These are phyloP conservation scores for Solanum pinnatisectum DNA, from an alignment of 257 asterid genomes.

Conservation along the genomic window DNA sequence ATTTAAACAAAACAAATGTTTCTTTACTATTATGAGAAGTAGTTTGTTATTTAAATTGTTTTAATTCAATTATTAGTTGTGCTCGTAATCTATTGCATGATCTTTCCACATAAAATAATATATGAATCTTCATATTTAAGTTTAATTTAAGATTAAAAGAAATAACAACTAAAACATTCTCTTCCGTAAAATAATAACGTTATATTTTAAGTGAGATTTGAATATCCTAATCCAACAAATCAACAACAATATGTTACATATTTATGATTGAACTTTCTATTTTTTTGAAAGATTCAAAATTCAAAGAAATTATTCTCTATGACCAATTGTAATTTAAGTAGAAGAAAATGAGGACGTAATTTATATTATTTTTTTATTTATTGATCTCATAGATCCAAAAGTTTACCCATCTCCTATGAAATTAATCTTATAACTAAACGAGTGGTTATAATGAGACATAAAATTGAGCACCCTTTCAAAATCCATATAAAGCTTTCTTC, in stretches of 20 bases:
- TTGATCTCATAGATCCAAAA: not conserved
- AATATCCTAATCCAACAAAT: not conserved
- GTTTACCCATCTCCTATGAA: no score
- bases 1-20: not conserved
- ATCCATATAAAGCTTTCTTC: not conserved
- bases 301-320: not conserved
- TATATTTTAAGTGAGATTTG: not conserved
- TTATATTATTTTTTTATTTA: not conserved
- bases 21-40: not conserved
- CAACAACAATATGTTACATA: not conserved
- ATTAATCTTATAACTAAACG: not conserved
- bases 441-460: not conserved
- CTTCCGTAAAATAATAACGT: not conserved
- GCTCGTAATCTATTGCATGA: not conserved
- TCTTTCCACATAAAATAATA: not conserved
- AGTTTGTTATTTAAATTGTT: not conserved
- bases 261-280: not conserved
- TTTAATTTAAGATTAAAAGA: not conserved
- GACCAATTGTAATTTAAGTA: not conserved
- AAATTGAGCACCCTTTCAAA: not conserved
- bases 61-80: not conserved
- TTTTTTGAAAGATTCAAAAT: not conserved
- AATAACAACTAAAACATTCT: not conserved
- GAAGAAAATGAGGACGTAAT: not conserved
- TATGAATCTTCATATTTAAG: not conserved